Conservation (phyloP, 1,284 basidiomycete genomes). For the Papiliotrema fonsecae region DNA sequence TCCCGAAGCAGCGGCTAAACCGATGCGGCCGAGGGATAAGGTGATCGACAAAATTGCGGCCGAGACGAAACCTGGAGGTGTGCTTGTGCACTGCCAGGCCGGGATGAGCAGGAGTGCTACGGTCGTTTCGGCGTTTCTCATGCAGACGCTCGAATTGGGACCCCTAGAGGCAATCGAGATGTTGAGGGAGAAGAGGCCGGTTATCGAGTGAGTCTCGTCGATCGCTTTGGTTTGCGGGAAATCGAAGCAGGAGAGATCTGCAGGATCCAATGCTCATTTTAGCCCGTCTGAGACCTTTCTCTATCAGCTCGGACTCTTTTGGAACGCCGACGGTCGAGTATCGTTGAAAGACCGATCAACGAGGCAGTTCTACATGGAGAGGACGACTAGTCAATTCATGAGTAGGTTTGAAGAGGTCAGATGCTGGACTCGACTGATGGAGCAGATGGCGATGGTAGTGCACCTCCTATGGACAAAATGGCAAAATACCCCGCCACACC, state of each 20-base stretch:
- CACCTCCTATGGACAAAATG: slow-evolving; percentile 64
- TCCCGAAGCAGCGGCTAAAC: background rate
- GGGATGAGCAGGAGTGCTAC: slow-evolving; percentile 78
- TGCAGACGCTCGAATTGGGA: slow-evolving; percentile 65
- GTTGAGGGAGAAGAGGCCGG: slow-evolving; percentile 61
- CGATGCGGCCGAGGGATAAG: background rate
- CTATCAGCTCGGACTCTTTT: slow-evolving; percentile 69
- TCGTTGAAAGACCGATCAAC: slow-evolving; percentile 64
- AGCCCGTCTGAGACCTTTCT: slow-evolving; percentile 78
- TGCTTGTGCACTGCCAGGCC: slow-evolving; percentile 81
- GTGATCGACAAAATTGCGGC: slow-evolving; percentile 11
- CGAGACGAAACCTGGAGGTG: slow-evolving; percentile 61
- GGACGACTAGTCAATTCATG: slow-evolving; percentile 66
- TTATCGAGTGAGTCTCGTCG: slow-evolving; percentile 61
- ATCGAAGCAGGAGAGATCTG: background rate
- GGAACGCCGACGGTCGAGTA: slow-evolving; percentile 64
- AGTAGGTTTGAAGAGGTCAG: slow-evolving; percentile 50
- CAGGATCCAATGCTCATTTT: background rate
- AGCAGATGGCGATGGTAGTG: slow-evolving; percentile 58
- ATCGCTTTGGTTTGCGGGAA: no score
- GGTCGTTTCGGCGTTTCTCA: slow-evolving; percentile 76
- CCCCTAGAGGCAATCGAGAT: slow-evolving; percentile 62
- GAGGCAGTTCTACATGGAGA: slow-evolving; percentile 73
- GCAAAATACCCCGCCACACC: slow-evolving; percentile 66
- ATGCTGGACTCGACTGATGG: background rate